Base-by-base conservation (phyloP, 1,284 basidiomycete species). In the Ceratobasidium sp. region DNA sequence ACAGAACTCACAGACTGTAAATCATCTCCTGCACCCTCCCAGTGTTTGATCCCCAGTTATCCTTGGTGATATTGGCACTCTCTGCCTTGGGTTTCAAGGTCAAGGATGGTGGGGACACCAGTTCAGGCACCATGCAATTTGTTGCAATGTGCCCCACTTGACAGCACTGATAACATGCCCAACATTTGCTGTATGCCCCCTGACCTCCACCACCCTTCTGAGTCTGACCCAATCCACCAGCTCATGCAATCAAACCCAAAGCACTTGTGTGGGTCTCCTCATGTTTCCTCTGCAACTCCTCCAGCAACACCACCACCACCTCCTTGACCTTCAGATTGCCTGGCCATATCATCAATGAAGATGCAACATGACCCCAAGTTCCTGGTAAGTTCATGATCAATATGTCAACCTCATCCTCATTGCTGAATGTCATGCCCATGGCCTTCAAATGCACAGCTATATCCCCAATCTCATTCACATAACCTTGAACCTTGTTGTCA, bases 381-480 rank as follows among this genome's bases (percentile, higher is more conserved):
- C 23, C 30, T 7, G 54, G 54, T 42, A 56, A 23, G 36, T 56
- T 56, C 54, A 56, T 42, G 39, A 56, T 56, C 9, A 56, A 6
- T 7, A 56, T 25, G 33, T 56, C 54, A 1, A 41, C 54, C 16
- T 56, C 36, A 9, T 56, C 54, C 19, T 39, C 23, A 7, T 56
- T 33, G 9, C 16, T 6, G 9, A 56, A 2, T 2, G 2, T 25
- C 6, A 56, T 19, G 2, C 54, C 54, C 23, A 56, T 2, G 19
- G 54, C 30, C 8, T 25, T 14, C n/a, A 56, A 33, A 13, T 33
- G 23, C 3, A 14, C 23, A 5, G 54, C 16, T 9, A 56, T 19
- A 42, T 56, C 54, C 2, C 23, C 3, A 9, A 56, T 19, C 11
- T 25, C 5, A 13, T 1, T 41, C 3, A 56, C 54, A 42, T 56